Evolutionary conservation across 2,329 filamentous ascomycete species (phyloP), one percentile per base, ranked within the genome.

Genomic region (Aspergillus brasiliensis): DNA sequence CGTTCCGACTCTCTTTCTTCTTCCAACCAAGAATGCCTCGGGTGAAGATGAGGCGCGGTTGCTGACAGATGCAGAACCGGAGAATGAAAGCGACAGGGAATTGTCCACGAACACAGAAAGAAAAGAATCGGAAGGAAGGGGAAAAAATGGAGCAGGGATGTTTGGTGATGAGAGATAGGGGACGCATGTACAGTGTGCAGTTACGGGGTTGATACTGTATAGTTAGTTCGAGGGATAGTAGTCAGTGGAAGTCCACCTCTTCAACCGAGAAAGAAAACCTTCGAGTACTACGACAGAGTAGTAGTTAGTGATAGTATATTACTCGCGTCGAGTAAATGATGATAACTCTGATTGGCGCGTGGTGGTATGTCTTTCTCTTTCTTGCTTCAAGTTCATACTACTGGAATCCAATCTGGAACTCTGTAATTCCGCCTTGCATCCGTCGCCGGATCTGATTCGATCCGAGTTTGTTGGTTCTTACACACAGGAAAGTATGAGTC

Each of bases 301-400:
- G 5, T 34, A 34, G 5, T 13, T 34, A 34, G 10, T 13, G 27
- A 10, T 42, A 11, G 38, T 28, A 17, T n/a, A 15, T 37, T 27
- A n/a, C 37, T 37, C 51, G 55, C 25, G 56, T 62, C 58, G 62
- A 60, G 59, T 57, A 54, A 54, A 56, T 52, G 51, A 61, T 47
- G 27, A 44, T 40, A 56, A 56, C 44, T 65, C 58, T 56, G 60
- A 64, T 48, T 58, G 44, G 58, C 46, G 52, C 57, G 42, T 60
- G 46, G 23, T 49, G 25, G 25, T 48, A 17, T 25, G 27, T 4
- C 19, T 5, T 48, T 48, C 44, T 11, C 17, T 25, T 15, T 34
- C 31, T 13, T 13, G 13, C 31, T 15, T 34, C 31, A 13, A 34
- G 31, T 34, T 34, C 31, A 13, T 13, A n/a, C n/a, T n/a, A n/a